Percentiles rank a stretch among this genome's conserved stretches.
Evolutionary conservation across 768 basidiomycete genomes (phyloP).

Genomic region (Auricularia heimuer): DNA sequence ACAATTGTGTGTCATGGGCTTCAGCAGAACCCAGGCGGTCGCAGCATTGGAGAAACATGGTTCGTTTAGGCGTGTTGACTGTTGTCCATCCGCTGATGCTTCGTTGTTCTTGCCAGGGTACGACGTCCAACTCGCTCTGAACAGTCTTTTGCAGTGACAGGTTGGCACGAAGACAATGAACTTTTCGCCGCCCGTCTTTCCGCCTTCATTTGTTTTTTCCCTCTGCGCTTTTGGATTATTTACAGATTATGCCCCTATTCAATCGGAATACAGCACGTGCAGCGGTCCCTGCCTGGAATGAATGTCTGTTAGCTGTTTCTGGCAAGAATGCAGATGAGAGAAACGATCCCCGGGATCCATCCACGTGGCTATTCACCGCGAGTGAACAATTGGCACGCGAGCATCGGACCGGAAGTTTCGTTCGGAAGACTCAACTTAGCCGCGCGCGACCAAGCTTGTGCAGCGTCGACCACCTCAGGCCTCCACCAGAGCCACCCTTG

Average conservation of each 20-base stretch:
- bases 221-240: background rate
- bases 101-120: background rate
- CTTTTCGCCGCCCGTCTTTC: background rate
- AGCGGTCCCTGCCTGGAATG: background rate
- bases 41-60: conserved; percentile 74
- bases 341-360: background rate
- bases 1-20: conserved; percentile 83
- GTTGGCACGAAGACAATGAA: background rate
- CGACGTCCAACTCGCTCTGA: conserved; percentile 1
- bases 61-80: conserved; percentile 19
- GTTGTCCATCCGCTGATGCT: background rate
- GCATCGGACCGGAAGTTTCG: background rate
- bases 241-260: background rate
- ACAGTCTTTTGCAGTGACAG: conserved; percentile 2
- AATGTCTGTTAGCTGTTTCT: background rate
- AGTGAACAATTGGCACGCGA: background rate
- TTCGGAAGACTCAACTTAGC: background rate
- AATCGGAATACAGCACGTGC: background rate
- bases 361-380: background rate
- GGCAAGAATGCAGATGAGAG: background rate
- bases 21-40: conserved; percentile 72
- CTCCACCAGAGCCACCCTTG: background rate
- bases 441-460: background rate
- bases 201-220: background rate
- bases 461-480: background rate